Base-by-base conservation (phyloP, 2,329 filamentous ascomycete genomes). In the Shiraia sp. region DNA sequence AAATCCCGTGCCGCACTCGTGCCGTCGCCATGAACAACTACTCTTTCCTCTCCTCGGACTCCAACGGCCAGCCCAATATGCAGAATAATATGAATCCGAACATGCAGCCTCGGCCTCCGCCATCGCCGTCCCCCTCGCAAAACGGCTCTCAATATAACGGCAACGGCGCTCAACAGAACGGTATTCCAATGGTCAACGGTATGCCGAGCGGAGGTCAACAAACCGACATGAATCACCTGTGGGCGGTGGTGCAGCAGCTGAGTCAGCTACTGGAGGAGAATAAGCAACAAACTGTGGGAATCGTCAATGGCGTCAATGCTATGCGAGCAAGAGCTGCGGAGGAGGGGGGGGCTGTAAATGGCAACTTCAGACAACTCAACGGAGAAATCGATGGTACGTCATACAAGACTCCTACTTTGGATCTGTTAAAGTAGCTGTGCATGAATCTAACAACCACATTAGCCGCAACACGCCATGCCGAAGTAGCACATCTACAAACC, bases 181-280 rank as follows among this genome's bases (percentile, higher is more conserved):
- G 63, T 45, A 61, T 70, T 26, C 67, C 66, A 6, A 60, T 70
- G 55, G 65, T 70, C 28, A 71, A 71, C 40, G 67, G 67, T 14
- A 52, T 71, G 30, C 65, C 66, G 8, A 63, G 58, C 19, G 66
- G 68, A 6, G 69, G 70, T 31, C 69, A 71, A 36, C 69, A 72
- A 52, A 71, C 66, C 10, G 70, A 72, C 40, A 70, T 72, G 68
- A 72, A 72, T 42, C 62, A 71, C 44, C 57, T 72, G 16, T 72
- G 68, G 69, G 57, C 57, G 23, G 63, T 71, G 24, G 67, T 72
- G 26, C 66, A 72, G 55, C 65, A 71, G 55, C 53, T 72, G 37
- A 66, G 62, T 40, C 61, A 68, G 45, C 44, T 69, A 36, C 55
- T 72, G 24, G 66, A 70, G 39, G 68, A 71, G 41, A 72, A 72